Conservation (phyloP, 2,329 filamentous ascomycete genomes). For the Neofusicoccum sp. region DNA sequence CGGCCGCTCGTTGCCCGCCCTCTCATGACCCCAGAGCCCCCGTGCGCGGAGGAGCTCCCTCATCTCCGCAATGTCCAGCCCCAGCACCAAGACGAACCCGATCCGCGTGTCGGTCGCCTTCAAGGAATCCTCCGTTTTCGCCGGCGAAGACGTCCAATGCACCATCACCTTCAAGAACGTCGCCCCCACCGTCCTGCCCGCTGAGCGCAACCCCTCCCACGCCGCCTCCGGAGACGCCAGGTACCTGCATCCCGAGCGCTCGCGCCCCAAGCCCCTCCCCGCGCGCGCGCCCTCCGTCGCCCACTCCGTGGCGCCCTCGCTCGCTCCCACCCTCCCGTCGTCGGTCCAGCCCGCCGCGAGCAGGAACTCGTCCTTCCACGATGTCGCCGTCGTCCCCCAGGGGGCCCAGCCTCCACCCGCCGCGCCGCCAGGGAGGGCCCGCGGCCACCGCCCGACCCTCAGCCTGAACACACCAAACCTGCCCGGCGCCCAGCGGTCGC, state of each 20-base stretch:
- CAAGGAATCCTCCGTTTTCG: slow-evolving; percentile 92
- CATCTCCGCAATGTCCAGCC: slow-evolving; percentile 20
- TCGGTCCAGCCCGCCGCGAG: slow-evolving; percentile 22
- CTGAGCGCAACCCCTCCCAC: slow-evolving; percentile 36
- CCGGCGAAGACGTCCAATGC: slow-evolving; percentile 93
- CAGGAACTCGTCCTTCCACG: slow-evolving; percentile 31
- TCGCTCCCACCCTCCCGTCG: slow-evolving; percentile 43
- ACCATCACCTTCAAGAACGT: slow-evolving; percentile 96
- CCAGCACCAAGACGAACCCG: slow-evolving; percentile 54
- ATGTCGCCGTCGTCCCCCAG: slow-evolving; percentile 11
- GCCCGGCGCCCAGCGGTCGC: slow-evolving; percentile 9
- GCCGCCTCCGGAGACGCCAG: slow-evolving; percentile 28
- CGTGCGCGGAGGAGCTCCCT: slow-evolving; percentile 22
- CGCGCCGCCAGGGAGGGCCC: slow-evolving; percentile 22
- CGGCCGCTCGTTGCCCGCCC: slow-evolving; percentile 14
- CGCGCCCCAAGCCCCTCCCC: slow-evolving; percentile 17
- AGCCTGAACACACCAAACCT: slow-evolving; percentile 55
- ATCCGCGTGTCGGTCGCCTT: slow-evolving; percentile 96
- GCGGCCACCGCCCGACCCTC: slow-evolving; percentile 68
- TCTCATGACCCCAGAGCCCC: slow-evolving; percentile 22
- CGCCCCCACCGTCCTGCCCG: slow-evolving; percentile 46
- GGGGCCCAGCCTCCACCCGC: slow-evolving; percentile 5
- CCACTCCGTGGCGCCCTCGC: slow-evolving; percentile 26
- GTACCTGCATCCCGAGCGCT: slow-evolving; percentile 20
- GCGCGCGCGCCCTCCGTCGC: slow-evolving; percentile 32